A percentile compares a stretch with the other conserved stretches of the same genome.
phyloP scores from a whole-genome alignment of 345 rosid genomes.

The Lepidium sativum region DNA sequence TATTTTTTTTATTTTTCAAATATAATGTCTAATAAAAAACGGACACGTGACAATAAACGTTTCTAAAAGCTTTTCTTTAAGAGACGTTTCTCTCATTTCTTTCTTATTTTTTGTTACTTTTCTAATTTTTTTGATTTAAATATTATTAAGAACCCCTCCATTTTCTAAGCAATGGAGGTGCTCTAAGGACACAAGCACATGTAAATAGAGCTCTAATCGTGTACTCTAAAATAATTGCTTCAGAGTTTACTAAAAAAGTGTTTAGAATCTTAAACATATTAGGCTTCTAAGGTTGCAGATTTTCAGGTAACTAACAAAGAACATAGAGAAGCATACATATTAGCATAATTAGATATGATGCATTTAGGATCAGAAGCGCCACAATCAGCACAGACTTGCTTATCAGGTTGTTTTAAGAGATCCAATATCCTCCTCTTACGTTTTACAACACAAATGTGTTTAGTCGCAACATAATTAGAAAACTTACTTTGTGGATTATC shows the following conservation, averaged over 20 bases:
- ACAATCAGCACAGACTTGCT: constrained; percentile 79
- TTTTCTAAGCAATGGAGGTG: no score
- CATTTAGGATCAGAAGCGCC: constrained; percentile 85
- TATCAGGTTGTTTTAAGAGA: constrained; percentile 43
- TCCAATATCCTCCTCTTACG: constrained; percentile 25
- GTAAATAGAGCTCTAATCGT: background rate
- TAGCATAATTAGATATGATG: no score
- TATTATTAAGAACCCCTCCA: no score
- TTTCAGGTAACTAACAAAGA: no score
- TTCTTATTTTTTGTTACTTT: no score
- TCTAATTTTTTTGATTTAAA: no score
- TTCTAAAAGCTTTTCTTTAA: no score
- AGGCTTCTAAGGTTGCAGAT: background rate
- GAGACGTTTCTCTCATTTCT: no score
- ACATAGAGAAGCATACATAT: no score
- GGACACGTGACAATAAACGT: no score
- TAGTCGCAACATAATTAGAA: background rate
- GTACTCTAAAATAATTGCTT: background rate
- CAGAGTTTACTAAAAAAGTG: background rate
- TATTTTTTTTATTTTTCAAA: no score
- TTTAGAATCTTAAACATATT: background rate
- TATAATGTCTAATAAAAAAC: no score
- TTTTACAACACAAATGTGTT: background rate
- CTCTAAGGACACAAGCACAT: background rate
- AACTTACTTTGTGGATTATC: background rate